Conservation (phyloP, 106 monocot genomes). For the Posidonia australis region DNA sequence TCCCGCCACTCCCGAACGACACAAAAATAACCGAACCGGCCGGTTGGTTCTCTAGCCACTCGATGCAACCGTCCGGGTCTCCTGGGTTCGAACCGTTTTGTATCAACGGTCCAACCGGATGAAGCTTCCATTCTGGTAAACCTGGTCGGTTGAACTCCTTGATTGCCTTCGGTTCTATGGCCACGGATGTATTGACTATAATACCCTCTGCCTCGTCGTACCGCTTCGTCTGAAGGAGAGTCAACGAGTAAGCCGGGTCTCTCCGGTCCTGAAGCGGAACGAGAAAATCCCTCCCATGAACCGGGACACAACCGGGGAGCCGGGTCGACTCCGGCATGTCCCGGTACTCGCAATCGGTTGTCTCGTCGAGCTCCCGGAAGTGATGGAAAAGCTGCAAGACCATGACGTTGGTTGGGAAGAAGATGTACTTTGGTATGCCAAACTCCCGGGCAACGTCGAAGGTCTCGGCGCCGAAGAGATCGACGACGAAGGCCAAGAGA, state of each 20-base stretch:
- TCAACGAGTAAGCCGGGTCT: neutral
- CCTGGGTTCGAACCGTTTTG: neutral
- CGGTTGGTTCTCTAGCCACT: constrained; percentile 49
- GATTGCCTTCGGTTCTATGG: constrained; percentile 13
- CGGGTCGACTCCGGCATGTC: constrained; percentile 4
- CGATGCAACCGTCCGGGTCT: constrained; percentile 15
- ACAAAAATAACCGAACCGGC: constrained; percentile 40
- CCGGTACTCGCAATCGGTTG: neutral
- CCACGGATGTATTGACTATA: constrained; percentile 35
- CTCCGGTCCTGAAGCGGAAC: constrained; percentile 4
- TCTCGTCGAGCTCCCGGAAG: constrained; percentile 2
- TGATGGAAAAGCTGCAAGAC: neutral
- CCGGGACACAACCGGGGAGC: constrained; percentile 16
- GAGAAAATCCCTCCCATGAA: constrained; percentile 5
- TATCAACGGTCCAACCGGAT: constrained; percentile 29
- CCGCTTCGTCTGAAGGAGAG: neutral
- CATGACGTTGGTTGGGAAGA: constrained; percentile 6
- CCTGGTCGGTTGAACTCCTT: neutral
- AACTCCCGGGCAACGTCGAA: constrained; percentile 18
- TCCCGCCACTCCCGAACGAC: constrained; percentile 55
- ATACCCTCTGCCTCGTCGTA: constrained; percentile 25
- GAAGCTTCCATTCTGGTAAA: neutral
- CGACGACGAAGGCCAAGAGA: constrained; percentile 39
- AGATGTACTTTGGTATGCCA: constrained; percentile 5
- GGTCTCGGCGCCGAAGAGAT: constrained; percentile 16